These are phyloP conservation scores for Staphylotrichum tortipilum DNA, from an alignment of 495 filamentous ascomycete species.

Conservation along the genomic window DNA sequence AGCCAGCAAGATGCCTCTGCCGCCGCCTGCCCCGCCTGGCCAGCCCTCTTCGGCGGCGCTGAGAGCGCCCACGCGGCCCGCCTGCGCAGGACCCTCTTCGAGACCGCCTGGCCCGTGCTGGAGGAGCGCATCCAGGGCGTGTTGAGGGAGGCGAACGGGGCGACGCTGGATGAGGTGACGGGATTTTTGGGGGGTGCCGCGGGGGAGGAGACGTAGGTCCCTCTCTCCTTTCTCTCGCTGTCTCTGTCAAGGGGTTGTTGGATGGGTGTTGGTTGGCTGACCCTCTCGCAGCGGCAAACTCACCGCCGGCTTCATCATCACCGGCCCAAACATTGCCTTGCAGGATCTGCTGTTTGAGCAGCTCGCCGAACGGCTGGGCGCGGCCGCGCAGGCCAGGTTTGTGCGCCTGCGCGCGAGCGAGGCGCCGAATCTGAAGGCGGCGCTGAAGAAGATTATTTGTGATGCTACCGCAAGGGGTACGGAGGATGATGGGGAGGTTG, in stretches of 20 bases:
- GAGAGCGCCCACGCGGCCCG: conserved; percentile 46
- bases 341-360: conserved; percentile 65
- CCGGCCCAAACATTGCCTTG: conserved; percentile 78
- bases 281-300: conserved; percentile 35
- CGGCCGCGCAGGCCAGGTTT: conserved; percentile 43
- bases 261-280: too few species aligned
- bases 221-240: too few species aligned
- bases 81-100: conserved; percentile 54
- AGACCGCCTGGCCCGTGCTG: conserved; percentile 58
- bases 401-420: conserved; percentile 72
- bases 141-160: conserved; percentile 44
- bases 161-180: conserved; percentile 53
- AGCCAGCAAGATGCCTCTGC: neutral
- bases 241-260: too few species aligned
- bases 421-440: conserved; percentile 70
- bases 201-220: conserved; percentile 25
- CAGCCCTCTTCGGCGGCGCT: conserved; percentile 52
- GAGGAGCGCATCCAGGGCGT: conserved; percentile 57
- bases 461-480: conserved; percentile 25
- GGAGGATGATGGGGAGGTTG: conserved; percentile 44
- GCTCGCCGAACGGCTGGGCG: conserved; percentile 46
- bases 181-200: conserved; percentile 61
- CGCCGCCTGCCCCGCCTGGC: conserved; percentile 39
- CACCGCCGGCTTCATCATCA: conserved; percentile 71
- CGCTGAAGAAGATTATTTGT: conserved; percentile 74